Conservation (phyloP, 2,329 filamentous ascomycete species). For the Fusarium sp. region DNA sequence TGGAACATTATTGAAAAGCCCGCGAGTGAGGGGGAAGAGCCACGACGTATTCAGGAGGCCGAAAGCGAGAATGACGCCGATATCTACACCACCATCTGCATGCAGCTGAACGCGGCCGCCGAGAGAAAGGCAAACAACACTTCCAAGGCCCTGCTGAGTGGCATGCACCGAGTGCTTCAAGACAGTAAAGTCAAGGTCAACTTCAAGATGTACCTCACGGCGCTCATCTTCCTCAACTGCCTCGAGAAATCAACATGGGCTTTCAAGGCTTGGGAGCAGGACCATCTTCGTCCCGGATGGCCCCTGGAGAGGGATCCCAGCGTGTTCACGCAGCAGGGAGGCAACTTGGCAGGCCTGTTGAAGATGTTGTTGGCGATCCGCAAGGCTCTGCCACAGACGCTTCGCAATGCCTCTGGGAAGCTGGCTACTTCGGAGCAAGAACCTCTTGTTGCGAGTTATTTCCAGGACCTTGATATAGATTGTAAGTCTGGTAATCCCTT, state of each 20-base stretch:
- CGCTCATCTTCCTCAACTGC: slow-evolving; percentile 72
- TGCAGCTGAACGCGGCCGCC: slow-evolving; percentile 72
- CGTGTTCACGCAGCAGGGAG: slow-evolving; percentile 68
- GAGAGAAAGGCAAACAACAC: slow-evolving; percentile 71
- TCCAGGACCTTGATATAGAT: slow-evolving; percentile 65
- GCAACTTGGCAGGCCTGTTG: slow-evolving; percentile 66
- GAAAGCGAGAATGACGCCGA: slow-evolving; percentile 62
- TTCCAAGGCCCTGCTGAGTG: slow-evolving; percentile 67
- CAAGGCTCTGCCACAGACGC: slow-evolving; percentile 66
- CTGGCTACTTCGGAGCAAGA: slow-evolving; percentile 60
- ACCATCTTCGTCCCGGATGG: slow-evolving; percentile 68
- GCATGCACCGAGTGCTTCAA: slow-evolving; percentile 70
- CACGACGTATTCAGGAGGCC: slow-evolving; percentile 61
- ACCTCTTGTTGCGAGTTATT: slow-evolving; percentile 60
- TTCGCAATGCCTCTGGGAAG: slow-evolving; percentile 58
- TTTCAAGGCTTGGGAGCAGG: slow-evolving; percentile 75
- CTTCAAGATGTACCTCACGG: slow-evolving; percentile 70
- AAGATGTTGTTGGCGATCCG: slow-evolving; percentile 72
- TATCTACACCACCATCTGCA: slow-evolving; percentile 69
- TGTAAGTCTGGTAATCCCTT: slow-evolving; percentile 56
- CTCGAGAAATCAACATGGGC: slow-evolving; percentile 76
- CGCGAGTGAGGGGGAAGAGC: slow-evolving; percentile 52
- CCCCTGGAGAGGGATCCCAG: slow-evolving; percentile 67
- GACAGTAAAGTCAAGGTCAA: slow-evolving; percentile 69
- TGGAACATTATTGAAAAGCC: slow-evolving; percentile 67